A percentile compares a stretch with the other conserved stretches of the same genome.
Evolutionary conservation across 2,329 filamentous ascomycete genomes (phyloP).

Genomic region (Exutisphaerella laricina): DNA sequence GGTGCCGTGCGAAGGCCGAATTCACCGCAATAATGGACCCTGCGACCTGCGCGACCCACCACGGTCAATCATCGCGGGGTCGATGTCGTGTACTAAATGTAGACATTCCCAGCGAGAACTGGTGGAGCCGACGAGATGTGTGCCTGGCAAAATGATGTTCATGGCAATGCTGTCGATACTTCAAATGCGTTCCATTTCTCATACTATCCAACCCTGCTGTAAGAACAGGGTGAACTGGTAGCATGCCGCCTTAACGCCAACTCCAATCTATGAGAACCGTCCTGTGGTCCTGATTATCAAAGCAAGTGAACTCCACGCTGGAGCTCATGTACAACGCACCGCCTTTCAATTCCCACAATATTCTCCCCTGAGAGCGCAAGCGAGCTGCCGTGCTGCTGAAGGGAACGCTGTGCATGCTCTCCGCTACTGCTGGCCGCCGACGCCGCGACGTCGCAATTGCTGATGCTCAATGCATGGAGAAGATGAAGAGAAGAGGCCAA

Average conservation of each 20-base stretch:
- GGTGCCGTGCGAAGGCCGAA: background rate
- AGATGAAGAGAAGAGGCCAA: slow-evolving; percentile 12
- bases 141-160: no score
- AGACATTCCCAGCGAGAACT: no score
- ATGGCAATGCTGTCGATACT: no score
- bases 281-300: slow-evolving; percentile 3
- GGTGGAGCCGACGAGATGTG: background rate
- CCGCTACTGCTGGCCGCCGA: slow-evolving; percentile 8
- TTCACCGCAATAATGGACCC: no score
- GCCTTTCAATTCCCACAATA: slow-evolving; percentile 7
- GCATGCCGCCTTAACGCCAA: slow-evolving; percentile 8
- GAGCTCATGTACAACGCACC: slow-evolving; percentile 10
- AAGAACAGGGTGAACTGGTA: slow-evolving; percentile 10
- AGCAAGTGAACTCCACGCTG: slow-evolving; percentile 7
- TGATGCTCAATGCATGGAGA: slow-evolving; percentile 5
- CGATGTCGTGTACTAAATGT: background rate
- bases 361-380: slow-evolving; percentile 9
- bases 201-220: slow-evolving; percentile 19
- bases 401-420: slow-evolving; percentile 7
- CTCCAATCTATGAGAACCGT: slow-evolving; percentile 12
- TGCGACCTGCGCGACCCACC: no score
- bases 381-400: slow-evolving; percentile 9
- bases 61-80: no score
- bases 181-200: slow-evolving; percentile 15
- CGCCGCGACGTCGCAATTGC: background rate